Evolutionary conservation across 2,329 filamentous ascomycete genomes (phyloP), one percentile per base, ranked within the genome.

Genomic region (Sporothrix curviconia): DNA sequence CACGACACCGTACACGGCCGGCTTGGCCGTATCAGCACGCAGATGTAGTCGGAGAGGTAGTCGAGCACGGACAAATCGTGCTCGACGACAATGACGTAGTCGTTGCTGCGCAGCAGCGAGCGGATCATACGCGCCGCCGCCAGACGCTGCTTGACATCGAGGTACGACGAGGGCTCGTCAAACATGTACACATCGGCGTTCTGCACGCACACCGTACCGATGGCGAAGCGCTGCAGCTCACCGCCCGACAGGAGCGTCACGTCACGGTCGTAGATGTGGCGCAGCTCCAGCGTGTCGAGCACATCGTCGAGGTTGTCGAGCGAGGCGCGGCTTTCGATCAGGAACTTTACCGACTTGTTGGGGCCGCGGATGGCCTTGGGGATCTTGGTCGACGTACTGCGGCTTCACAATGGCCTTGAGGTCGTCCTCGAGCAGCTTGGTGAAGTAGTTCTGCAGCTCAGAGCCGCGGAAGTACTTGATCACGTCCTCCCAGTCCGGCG

Each of bases 171-270:
- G 17, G 95, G 95, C 78, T 99, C 94, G 74, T 99, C 94, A 68
- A 99, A 99, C 94, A 99, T 97, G 81, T 99, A 99, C 77, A 95
- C 90, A 72, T 99, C 94, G 65, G 92, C 92, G 68, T 95, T 85
- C 72, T 97, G 92, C 22, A 97, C 92, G 68, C 92, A 96, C 62
- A 96, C 91, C 53, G 92, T 89, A 68, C 89, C 94, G 66, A 99
- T 96, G 66, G 94, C 94, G 68, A 99, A 99, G 74, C 94, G 88
- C 75, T 99, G 94, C 69, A 99, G 82, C 75, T 99, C 95, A 80
- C 94, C 94, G 82, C 94, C 95, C 63, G 94, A 99, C 22, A 99
- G 84, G 36, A 89, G 82, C 66, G 82, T 85, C 66, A 99, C 89
- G 63, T 97, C 92, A 75, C 95, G 90, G 65, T 96, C 90, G 72